These are phyloP conservation scores for Ganoderma resinaceum DNA, from an alignment of 1,284 basidiomycete species.

Conservation along the genomic window DNA sequence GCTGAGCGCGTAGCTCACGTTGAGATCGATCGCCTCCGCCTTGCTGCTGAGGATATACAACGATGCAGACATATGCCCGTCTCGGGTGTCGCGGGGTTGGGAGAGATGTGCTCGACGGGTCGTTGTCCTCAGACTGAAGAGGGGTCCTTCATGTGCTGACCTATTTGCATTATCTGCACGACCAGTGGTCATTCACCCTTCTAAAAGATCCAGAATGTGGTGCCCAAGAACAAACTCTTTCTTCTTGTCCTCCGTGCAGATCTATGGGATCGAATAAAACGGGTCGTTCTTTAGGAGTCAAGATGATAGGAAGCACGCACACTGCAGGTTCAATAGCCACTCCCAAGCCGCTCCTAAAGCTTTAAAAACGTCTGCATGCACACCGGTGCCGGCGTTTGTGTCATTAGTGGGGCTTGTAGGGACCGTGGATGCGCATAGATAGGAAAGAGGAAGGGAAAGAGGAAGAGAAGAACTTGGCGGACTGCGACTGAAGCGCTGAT, in stretches of 20 bases:
- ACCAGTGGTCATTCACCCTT: background rate
- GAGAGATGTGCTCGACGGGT: background rate
- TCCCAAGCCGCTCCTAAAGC: too few species aligned
- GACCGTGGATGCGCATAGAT: background rate
- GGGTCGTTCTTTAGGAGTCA: too few species aligned
- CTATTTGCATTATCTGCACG: background rate
- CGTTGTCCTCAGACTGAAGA: background rate
- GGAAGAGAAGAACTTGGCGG: too few species aligned
- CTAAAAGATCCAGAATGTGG: background rate
- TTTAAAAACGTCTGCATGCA: too few species aligned
- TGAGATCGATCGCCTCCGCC: constrained; percentile 52
- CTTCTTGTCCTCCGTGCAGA: background rate
- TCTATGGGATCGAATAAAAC: background rate
- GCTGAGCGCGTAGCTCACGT: constrained; percentile 88
- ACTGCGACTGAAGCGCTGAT: too few species aligned
- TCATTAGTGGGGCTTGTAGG: background rate
- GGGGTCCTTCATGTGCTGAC: background rate
- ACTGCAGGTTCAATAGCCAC: background rate
- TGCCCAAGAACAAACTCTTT: too few species aligned
- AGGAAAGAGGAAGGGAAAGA: background rate
- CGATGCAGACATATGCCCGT: background rate
- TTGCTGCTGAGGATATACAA: background rate
- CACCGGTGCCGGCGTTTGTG: too few species aligned
- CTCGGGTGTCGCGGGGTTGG: background rate
- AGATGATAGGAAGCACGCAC: background rate